phyloP scores from a whole-genome alignment of 768 basidiomycete genomes.

The Mycena epipterygia region DNA sequence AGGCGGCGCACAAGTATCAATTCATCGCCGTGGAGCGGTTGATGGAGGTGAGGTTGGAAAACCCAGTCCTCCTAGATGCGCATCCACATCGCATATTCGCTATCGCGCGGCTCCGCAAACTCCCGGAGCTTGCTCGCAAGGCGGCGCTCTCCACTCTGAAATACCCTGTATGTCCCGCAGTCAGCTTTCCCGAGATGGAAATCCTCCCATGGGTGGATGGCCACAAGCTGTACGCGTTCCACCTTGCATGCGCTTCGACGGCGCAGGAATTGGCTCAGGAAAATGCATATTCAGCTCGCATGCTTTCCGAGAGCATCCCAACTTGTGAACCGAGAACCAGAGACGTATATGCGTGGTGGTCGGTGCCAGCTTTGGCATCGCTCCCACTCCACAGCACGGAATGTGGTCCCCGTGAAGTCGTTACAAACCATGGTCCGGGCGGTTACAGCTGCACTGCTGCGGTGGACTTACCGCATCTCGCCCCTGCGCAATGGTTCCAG shows the following conservation, averaged over 20 bases:
- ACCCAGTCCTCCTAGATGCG: neutral
- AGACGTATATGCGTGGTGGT: neutral
- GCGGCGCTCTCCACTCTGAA: conserved; percentile 7
- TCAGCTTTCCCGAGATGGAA: conserved; percentile 11
- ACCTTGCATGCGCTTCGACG: neutral
- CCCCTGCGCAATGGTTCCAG: neutral
- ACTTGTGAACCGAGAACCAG: too few species aligned
- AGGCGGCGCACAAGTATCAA: conserved; percentile 20
- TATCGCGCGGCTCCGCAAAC: conserved; percentile 1
- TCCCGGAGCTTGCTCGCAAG: neutral
- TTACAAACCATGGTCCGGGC: too few species aligned
- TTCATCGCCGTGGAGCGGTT: conserved; percentile 3
- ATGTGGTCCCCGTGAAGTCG: too few species aligned
- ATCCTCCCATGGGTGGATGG: conserved; percentile 2
- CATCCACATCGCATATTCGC: conserved; percentile 7
- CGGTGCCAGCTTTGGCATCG: too few species aligned
- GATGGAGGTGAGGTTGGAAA: neutral
- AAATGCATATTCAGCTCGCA: too few species aligned
- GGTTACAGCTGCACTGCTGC: too few species aligned
- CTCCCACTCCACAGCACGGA: neutral
- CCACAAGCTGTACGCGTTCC: neutral
- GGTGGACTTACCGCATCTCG: too few species aligned
- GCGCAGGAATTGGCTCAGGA: neutral
- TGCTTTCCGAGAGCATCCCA: too few species aligned
- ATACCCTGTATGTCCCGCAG: too few species aligned